Percentiles rank a stretch among this genome's conserved stretches.
Conservation (phyloP, 1,284 basidiomycete species). For the Ceratobasidium sp. region DNA sequence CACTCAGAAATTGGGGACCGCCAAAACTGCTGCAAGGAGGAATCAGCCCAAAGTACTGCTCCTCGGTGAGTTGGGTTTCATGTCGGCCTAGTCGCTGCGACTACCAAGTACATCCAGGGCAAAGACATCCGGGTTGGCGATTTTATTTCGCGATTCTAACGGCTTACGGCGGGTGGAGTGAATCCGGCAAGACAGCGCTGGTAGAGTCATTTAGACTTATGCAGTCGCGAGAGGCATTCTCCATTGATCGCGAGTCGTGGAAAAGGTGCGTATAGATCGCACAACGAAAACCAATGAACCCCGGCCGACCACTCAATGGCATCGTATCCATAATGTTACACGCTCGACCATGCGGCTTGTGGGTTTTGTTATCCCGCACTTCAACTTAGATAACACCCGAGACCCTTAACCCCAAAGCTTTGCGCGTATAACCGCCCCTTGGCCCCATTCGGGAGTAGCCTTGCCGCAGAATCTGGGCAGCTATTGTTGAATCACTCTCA, state of each 20-base stretch:
- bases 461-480: conserved; percentile 10
- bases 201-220: conserved; percentile 45
- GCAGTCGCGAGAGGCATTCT: conserved; percentile 22
- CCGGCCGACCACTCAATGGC: not conserved
- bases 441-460: not conserved
- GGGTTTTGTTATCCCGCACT: conserved; percentile 21
- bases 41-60: conserved; percentile 33
- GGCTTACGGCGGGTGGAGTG: not conserved
- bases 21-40: conserved; percentile 15
- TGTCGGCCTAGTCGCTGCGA: not conserved
- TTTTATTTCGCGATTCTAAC: not conserved
- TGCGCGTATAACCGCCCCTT: conserved; percentile 3
- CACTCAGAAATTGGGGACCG: not conserved
- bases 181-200: conserved; percentile 47
- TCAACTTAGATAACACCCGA: conserved; percentile 3
- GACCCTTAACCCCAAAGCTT: conserved; percentile 11
- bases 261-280: conserved; percentile 2
- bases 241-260: conserved; percentile 24
- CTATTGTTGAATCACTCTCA: conserved; percentile 38
- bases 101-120: conserved; percentile 7
- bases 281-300: not conserved
- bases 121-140: not conserved
- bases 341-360: conserved; percentile 44
- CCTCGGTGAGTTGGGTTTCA: conserved; percentile 13
- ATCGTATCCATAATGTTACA: conserved; percentile 46